A percentile compares a stretch with the other conserved stretches of the same genome.
phyloP scores from a whole-genome alignment of 192 early-diverging fungal species.

The Podila clonocystis region DNA sequence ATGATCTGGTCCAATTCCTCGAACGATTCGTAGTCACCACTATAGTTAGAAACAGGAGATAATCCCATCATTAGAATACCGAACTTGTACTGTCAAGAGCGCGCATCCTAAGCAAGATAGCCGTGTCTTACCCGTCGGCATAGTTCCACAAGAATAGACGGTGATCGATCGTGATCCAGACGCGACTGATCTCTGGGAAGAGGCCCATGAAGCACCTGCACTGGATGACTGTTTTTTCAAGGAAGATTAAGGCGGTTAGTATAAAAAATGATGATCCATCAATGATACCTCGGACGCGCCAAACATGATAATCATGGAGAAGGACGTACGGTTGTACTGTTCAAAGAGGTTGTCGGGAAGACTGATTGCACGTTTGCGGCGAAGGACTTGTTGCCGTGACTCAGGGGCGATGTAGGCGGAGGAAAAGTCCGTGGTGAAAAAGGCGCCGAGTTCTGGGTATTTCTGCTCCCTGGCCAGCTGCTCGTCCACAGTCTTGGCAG shows the following conservation, averaged over 20 bases:
- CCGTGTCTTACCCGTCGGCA: slow-evolving; percentile 65
- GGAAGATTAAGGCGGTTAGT: neutral
- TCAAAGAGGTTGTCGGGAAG: slow-evolving; percentile 82
- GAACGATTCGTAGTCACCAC: slow-evolving; percentile 70
- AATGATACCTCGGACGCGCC: neutral
- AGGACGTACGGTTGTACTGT: slow-evolving; percentile 72
- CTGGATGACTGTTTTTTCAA: slow-evolving; percentile 55
- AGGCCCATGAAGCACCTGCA: slow-evolving; percentile 90
- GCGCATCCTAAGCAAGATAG: too few relatives aligned
- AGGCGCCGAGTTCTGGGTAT: slow-evolving; percentile 47
- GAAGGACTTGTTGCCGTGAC: slow-evolving; percentile 63
- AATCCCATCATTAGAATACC: neutral
- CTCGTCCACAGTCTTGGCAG: slow-evolving; percentile 54
- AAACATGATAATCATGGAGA: neutral
- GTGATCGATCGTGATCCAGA: slow-evolving; percentile 93
- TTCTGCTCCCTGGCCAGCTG: slow-evolving; percentile 51
- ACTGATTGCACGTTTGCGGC: slow-evolving; percentile 68
- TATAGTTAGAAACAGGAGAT: neutral
- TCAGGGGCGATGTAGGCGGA: slow-evolving; percentile 61
- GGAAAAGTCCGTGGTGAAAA: slow-evolving; percentile 62
- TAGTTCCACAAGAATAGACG: slow-evolving; percentile 94
- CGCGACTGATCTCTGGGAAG: slow-evolving; percentile 89
- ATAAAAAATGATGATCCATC: neutral
- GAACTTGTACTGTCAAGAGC: neutral
- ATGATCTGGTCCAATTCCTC: slow-evolving; percentile 94